Percentiles rank a stretch among this genome's conserved stretches.
Conservation (phyloP, 148 eudicot species). For the Mesembryanthemum crystallinum region DNA sequence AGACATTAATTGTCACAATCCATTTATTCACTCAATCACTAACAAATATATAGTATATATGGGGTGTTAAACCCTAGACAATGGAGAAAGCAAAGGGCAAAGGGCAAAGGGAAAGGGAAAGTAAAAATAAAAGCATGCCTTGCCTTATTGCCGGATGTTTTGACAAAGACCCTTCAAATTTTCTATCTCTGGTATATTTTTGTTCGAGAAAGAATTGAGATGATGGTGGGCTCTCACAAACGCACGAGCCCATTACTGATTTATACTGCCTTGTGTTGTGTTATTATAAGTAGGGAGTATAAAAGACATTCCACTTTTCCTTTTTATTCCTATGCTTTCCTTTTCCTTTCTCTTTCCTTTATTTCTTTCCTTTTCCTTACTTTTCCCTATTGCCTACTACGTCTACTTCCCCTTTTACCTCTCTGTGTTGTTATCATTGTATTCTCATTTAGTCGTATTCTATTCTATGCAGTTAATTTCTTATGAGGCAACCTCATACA, state of each 20-base stretch:
- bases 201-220: conserved; percentile 22
- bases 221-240: conserved; percentile 24
- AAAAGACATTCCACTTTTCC: conserved; percentile 30
- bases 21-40: background rate
- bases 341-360: conserved; percentile 9
- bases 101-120: background rate
- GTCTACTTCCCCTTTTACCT: conserved; percentile 15
- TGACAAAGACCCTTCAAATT: conserved; percentile 36
- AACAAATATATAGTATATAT: background rate
- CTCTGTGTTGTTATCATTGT: conserved; percentile 15
- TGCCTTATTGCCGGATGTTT: conserved; percentile 17
- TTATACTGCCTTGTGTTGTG: too few species aligned
- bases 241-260: conserved; percentile 29
- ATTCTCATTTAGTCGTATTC: too few species aligned
- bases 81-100: conserved; percentile 18
- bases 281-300: too few species aligned
- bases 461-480: too few species aligned
- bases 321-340: conserved; percentile 33
- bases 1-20: background rate
- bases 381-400: conserved; percentile 10
- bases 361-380: background rate
- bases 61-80: conserved; percentile 38
- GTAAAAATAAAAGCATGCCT: conserved; percentile 34
- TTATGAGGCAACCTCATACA: too few species aligned
- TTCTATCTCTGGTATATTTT: conserved; percentile 33